A percentile compares a stretch with the other conserved stretches of the same genome.
These are phyloP conservation scores for Mangifera indica DNA, from an alignment of 345 rosid species.

Conservation along the genomic window DNA sequence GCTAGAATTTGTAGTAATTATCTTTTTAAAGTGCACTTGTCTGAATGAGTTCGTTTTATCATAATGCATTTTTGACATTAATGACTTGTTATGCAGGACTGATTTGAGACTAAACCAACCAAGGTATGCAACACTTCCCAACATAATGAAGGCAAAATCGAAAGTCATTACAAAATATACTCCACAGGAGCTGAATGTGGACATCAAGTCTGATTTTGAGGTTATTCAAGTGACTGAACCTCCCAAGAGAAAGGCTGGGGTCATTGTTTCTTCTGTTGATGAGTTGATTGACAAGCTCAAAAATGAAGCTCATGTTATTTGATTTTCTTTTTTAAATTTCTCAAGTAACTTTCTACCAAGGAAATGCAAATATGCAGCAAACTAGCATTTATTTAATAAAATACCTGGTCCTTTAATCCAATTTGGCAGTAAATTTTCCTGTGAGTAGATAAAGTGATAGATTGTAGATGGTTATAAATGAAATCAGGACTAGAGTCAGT, in stretches of 20 bases:
- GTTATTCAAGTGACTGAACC: conserved; percentile 73
- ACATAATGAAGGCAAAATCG: conserved; percentile 92
- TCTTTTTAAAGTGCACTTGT: background rate
- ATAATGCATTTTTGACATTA: background rate
- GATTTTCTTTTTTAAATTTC: conserved; percentile 6
- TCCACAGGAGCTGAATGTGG: conserved; percentile 62
- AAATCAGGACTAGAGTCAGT: too few relatives aligned
- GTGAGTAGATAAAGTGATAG: too few relatives aligned
- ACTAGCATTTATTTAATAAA: conserved; percentile 1
- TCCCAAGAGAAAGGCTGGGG: conserved; percentile 76
- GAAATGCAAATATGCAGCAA: background rate
- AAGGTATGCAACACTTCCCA: conserved; percentile 90
- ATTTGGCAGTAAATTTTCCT: too few relatives aligned
- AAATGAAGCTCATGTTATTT: conserved; percentile 73
- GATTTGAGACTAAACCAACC: conserved; percentile 95
- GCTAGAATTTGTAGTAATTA: background rate
- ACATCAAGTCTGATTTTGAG: conserved; percentile 57
- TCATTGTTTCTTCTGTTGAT: conserved; percentile 61
- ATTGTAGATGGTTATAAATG: too few relatives aligned
- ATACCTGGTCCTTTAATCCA: background rate
- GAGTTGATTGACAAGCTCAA: conserved; percentile 79
- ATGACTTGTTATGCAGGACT: conserved; percentile 50
- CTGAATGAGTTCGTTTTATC: background rate
- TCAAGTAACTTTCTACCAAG: background rate
- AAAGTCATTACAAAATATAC: conserved; percentile 74